Evolutionary conservation across 208 protist genomes (phyloP), one percentile per base, ranked within the genome.

Genomic region (Angomonas deanei): DNA sequence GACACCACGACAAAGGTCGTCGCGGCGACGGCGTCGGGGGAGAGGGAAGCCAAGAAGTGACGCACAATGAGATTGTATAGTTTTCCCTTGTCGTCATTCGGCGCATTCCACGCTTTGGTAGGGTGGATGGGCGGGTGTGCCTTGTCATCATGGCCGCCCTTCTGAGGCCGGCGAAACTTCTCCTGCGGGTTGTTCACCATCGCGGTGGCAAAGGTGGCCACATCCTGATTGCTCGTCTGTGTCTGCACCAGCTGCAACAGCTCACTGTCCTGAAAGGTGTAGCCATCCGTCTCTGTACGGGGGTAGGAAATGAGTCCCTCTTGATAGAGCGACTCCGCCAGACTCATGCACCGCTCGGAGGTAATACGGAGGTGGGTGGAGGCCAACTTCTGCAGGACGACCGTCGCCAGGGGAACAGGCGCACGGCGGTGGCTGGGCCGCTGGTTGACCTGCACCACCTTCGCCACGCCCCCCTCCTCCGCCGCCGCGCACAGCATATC

Each of bases 71-170:
- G 89, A 54, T 97, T 93, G 72, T 99, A 99, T 19, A 99, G 68
- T 46, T 57, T 34, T 11, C 47, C 71, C 24, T 83, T 85, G 3
- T 83, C 72, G 31, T 89, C 78, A 33, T 58, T 60, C 10, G 54
- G 73, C 4, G 54, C 55, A 26, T 95, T 72, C 46, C 49, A 68
- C 8, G 61, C 61, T 52, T 97, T 98, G 1, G 83, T 94, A 3
- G 98, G 98, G 72, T 99, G 97, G 46, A 99, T 99, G 10, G 98
- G 98, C 26, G 98, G 98, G 84, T 99, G 98, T 0, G 98, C 97
- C 47, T 99, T 88, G 78, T 99, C 98, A 72, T 99, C 83, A 49
- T 98, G 74, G 0, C 82, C 88, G 21, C 98, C 98, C 0, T 80
- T 64, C n/a, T 94, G 83, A 26, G 98, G 98, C 13, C 69, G 52